phyloP scores from a whole-genome alignment of 2,329 filamentous ascomycete species.

The Hypoxylon rubiginosum region DNA sequence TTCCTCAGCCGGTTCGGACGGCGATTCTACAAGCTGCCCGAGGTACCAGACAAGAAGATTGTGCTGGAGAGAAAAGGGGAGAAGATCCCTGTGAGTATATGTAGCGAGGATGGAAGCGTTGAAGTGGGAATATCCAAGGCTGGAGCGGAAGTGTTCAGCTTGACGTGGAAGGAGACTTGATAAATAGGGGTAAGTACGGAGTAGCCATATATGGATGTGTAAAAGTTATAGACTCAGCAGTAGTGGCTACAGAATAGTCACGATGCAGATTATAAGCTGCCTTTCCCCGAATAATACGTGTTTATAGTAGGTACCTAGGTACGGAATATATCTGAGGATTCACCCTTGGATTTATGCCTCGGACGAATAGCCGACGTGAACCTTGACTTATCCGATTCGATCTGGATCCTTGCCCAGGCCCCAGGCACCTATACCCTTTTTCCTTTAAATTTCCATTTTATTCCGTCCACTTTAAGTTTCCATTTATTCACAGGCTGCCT shows the following conservation, averaged over 20 bases:
- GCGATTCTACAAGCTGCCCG: constrained; percentile 65
- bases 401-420: too few species aligned
- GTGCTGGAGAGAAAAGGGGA: constrained; percentile 67
- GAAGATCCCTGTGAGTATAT: constrained; percentile 57
- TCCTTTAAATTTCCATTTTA: too few species aligned
- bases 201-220: neutral
- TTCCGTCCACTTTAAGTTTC: too few species aligned
- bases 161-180: constrained; percentile 52
- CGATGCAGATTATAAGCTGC: neutral
- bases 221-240: neutral
- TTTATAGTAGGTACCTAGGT: too few species aligned
- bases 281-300: too few species aligned
- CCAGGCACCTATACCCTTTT: too few species aligned
- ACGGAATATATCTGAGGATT: too few species aligned
- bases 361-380: too few species aligned
- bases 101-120: constrained; percentile 54
- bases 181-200: neutral
- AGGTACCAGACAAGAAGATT: constrained; percentile 68
- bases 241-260: neutral
- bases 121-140: constrained; percentile 61
- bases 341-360: too few species aligned
- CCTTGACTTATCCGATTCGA: too few species aligned
- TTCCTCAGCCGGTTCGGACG: constrained; percentile 69
- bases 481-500: too few species aligned
- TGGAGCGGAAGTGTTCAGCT: constrained; percentile 58